Base-by-base conservation (phyloP, 768 basidiomycete genomes). In the Russula vinacea region DNA sequence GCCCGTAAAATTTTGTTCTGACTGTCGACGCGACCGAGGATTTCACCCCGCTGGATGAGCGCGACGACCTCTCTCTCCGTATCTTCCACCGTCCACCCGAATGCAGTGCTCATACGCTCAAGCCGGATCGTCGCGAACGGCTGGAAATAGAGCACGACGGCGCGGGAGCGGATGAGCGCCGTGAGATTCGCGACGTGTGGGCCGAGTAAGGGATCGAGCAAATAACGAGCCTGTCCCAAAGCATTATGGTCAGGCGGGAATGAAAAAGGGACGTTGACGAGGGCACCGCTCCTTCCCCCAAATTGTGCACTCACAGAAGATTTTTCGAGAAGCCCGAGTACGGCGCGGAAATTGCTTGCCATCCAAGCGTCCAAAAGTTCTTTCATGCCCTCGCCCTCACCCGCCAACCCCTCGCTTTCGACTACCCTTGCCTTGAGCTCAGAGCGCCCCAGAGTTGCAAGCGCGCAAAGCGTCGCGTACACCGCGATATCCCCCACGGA, bases 1-100 rank as follows among this genome's bases (percentile, higher is more conserved):
- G 92, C 89, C 70, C 84, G 81, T 56, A 97, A 74, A 19, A 95
- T 87, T 94, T 92, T 93, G 75, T 94, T 92, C 74, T 90, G 88
- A 70, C 90, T 89, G 72, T 98, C 94, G 19, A 97, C 87, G 11
- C 92, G 80, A 3, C 85, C 94, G 69, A 88, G 83, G 65, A 98
- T 90, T 53, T 83, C 80, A 1, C 91, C 90, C 1, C 78, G 77
- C 72, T 88, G 86, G 61, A 98, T 93, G 40, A 98, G 81, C 24
- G 76, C 74, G 17, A 94, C 89, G 24, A 97, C 86, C 63, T 89
- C 83, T 42, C 76, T 75, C 73, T 92, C 87, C 35, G 92, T 84
- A 64, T 88, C 83, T 3, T 84, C 84, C 8, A 90, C 76, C 0
- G 80, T 79, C 85, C 90, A 88, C 3, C 94, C 94, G 70, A 98